phyloP scores from a whole-genome alignment of 2,329 filamentous ascomycete species.

The Trichoderma sp. region DNA sequence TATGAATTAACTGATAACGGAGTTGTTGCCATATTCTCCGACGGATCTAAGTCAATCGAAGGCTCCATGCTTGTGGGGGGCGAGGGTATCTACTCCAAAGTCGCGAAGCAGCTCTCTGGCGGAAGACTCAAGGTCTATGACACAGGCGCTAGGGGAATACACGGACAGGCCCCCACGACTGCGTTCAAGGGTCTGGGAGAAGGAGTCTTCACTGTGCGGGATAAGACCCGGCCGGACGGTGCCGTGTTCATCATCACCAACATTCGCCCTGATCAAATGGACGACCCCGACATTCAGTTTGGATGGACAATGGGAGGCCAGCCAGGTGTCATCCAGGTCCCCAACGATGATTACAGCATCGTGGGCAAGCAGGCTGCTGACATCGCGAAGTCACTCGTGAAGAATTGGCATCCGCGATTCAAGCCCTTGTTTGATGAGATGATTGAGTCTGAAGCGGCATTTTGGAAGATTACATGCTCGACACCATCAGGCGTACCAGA shows the following conservation, averaged over 20 bases:
- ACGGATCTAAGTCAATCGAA: conserved; percentile 57
- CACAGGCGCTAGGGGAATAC: conserved; percentile 61
- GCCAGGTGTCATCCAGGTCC: conserved; percentile 55
- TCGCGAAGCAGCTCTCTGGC: conserved; percentile 57
- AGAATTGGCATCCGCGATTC: conserved; percentile 54
- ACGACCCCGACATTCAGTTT: conserved; percentile 54
- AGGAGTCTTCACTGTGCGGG: conserved; percentile 57
- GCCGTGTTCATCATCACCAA: conserved; percentile 60
- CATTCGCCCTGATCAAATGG: conserved; percentile 56
- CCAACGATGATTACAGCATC: conserved; percentile 59
- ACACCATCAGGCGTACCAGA: conserved; percentile 57
- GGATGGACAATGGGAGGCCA: conserved; percentile 62
- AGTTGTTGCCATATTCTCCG: conserved; percentile 56
- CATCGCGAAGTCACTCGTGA: conserved; percentile 53
- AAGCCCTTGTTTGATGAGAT: conserved; percentile 58
- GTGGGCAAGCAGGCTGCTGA: conserved; percentile 55
- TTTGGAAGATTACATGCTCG: conserved; percentile 66
- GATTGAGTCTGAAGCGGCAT: conserved; percentile 54
- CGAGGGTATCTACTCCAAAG: conserved; percentile 60
- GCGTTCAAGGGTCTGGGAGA: conserved; percentile 62
- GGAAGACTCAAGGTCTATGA: conserved; percentile 61
- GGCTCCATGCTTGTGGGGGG: conserved; percentile 59
- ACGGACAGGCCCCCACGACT: conserved; percentile 60
- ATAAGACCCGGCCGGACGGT: conserved; percentile 46
- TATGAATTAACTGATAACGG: conserved; percentile 56